phyloP scores from a whole-genome alignment of 352 stramenopile genomes.

The Globisporangium polare region DNA sequence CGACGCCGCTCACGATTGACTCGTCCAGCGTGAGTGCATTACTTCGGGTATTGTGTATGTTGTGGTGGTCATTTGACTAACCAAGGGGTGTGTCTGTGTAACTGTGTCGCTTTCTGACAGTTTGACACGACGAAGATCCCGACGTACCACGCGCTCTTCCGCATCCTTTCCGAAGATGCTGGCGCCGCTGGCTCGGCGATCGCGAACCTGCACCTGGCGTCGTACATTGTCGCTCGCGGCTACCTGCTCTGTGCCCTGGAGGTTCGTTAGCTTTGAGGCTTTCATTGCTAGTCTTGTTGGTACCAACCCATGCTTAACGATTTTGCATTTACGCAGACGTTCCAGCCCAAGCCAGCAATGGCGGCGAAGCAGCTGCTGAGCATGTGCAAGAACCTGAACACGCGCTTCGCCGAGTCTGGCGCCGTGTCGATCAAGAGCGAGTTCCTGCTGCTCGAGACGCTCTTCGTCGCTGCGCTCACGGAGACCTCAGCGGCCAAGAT shows the following conservation, averaged over 20 bases:
- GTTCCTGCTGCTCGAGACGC: slow-evolving; percentile 71
- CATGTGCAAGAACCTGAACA: slow-evolving; percentile 55
- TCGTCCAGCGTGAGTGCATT: slow-evolving; percentile 30
- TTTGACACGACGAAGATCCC: slow-evolving; percentile 61
- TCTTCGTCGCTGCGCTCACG: slow-evolving; percentile 57
- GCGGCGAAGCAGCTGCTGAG: slow-evolving; percentile 67
- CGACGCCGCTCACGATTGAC: slow-evolving; percentile 43
- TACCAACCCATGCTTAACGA: not conserved
- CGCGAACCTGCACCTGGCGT: slow-evolving; percentile 58
- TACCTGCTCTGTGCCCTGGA: slow-evolving; percentile 55
- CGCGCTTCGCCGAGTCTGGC: slow-evolving; percentile 47
- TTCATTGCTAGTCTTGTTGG: not conserved
- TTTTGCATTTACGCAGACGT: slow-evolving; percentile 27
- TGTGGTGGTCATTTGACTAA: not conserved
- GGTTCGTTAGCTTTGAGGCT: slow-evolving; percentile 13
- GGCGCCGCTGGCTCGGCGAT: slow-evolving; percentile 59
- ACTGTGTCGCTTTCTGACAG: too few species aligned
- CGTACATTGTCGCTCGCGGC: slow-evolving; percentile 58
- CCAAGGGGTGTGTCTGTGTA: not conserved
- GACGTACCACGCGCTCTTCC: slow-evolving; percentile 60
- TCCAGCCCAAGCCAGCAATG: slow-evolving; percentile 62
- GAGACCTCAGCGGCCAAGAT: slow-evolving; percentile 44
- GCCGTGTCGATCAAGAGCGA: slow-evolving; percentile 56
- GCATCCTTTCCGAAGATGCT: slow-evolving; percentile 71
- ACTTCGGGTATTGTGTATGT: not conserved